phyloP scores from a whole-genome alignment of 495 filamentous ascomycete genomes.

The Aspergillus taichungensis region DNA sequence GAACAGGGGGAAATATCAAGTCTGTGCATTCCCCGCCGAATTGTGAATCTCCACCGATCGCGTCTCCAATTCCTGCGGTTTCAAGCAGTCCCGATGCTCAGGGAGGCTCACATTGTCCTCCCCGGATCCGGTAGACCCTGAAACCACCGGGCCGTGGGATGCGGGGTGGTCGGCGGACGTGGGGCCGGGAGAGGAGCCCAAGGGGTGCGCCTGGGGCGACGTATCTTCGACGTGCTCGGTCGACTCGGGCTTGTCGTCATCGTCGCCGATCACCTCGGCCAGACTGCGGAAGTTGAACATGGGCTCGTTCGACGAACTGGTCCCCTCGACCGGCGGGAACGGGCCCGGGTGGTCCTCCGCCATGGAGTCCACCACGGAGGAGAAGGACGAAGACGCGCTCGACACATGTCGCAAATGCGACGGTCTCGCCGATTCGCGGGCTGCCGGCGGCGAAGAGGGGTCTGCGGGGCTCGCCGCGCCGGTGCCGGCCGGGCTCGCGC shows the following conservation, averaged over 20 bases:
- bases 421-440: constrained; percentile 37
- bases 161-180: constrained; percentile 4
- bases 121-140: constrained; percentile 2
- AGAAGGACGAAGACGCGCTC: constrained; percentile 72
- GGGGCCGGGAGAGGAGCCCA: too few species aligned
- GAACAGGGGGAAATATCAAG: constrained; percentile 10
- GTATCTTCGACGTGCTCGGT: constrained; percentile 38
- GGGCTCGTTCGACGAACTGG: constrained; percentile 54
- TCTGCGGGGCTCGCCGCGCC: too few species aligned
- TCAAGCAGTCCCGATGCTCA: constrained; percentile 7
- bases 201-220: neutral
- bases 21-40: constrained; percentile 16
- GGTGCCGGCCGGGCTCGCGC: constrained; percentile 14
- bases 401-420: constrained; percentile 74
- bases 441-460: constrained; percentile 1
- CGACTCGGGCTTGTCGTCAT: constrained; percentile 41
- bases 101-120: constrained; percentile 9
- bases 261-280: constrained; percentile 71
- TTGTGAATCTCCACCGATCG: constrained; percentile 30
- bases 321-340: constrained; percentile 28
- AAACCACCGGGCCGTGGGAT: constrained; percentile 8
- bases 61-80: constrained; percentile 32
- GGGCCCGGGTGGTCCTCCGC: constrained; percentile 34
- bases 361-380: constrained; percentile 59
- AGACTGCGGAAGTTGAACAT: constrained; percentile 91